Conservation (phyloP, 108 stramenopile genomes). For the Mediolabrus comicus region DNA sequence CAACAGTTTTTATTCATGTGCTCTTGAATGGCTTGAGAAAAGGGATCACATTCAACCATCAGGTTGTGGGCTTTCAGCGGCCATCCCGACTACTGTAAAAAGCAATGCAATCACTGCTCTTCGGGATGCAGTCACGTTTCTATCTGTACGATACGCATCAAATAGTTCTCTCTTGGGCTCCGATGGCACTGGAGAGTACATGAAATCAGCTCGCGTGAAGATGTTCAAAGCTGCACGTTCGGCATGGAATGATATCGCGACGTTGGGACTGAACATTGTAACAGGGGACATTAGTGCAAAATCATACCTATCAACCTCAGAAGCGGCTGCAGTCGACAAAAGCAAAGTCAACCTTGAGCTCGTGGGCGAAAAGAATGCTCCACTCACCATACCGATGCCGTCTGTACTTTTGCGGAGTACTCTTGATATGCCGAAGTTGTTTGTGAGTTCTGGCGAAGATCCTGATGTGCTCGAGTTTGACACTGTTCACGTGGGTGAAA, state of each 20-base stretch:
- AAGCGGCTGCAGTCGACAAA: background rate
- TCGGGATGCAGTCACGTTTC: constrained; percentile 14
- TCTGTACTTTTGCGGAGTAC: constrained; percentile 50
- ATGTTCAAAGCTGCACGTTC: constrained; percentile 15
- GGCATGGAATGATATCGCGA: constrained; percentile 26
- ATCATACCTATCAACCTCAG: background rate
- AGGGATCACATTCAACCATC: constrained; percentile 61
- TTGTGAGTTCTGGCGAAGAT: constrained; percentile 21
- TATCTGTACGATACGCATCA: constrained; percentile 12
- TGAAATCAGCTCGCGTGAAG: background rate
- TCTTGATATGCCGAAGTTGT: constrained; percentile 56
- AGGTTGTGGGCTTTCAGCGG: constrained; percentile 58
- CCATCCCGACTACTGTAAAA: too few relatives aligned
- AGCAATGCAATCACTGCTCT: constrained; percentile 13
- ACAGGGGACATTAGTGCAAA: constrained; percentile 34
- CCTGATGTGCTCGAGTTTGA: constrained; percentile 54
- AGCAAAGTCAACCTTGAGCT: background rate
- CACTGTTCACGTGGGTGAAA: constrained; percentile 54
- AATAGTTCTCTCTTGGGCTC: background rate
- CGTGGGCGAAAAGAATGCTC: background rate
- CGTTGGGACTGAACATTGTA: constrained; percentile 31
- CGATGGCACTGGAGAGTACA: background rate
- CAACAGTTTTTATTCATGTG: constrained; percentile 52
- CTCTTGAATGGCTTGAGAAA: constrained; percentile 66
- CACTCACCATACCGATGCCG: constrained; percentile 43